Conservation (phyloP, 306 rosid species). For the Casuarina cunninghamiana region DNA sequence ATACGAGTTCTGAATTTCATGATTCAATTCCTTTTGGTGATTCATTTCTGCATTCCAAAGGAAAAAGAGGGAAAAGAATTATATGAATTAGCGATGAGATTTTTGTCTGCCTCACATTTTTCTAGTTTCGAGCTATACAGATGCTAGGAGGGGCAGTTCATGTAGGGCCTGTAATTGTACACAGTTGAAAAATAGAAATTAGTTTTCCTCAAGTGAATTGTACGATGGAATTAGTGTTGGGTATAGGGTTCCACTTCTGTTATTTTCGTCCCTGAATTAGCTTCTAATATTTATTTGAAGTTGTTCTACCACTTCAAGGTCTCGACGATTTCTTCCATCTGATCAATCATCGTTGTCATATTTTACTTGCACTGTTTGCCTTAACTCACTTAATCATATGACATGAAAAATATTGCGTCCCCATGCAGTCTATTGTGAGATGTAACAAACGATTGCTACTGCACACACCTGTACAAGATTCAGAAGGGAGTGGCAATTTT, state of each 20-base stretch:
- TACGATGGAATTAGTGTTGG: neutral
- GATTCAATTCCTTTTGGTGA: conserved; percentile 42
- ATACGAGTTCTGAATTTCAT: conserved; percentile 34
- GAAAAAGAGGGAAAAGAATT: conserved; percentile 42
- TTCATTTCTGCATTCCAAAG: conserved; percentile 43
- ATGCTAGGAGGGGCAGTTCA: conserved; percentile 26
- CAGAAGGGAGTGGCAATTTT: too few species aligned
- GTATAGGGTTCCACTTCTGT: neutral
- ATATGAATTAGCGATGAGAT: conserved; percentile 39
- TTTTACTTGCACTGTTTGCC: neutral
- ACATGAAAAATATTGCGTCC: neutral
- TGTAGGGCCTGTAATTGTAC: conserved; percentile 57
- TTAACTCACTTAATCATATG: neutral
- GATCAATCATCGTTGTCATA: neutral
- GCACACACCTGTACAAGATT: too few species aligned
- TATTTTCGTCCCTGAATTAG: neutral
- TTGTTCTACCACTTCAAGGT: neutral
- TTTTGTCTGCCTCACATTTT: conserved; percentile 30
- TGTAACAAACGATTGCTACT: too few species aligned
- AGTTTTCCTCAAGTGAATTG: conserved; percentile 2
- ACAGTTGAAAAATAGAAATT: conserved; percentile 35
- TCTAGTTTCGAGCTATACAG: conserved; percentile 21
- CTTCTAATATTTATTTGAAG: neutral
- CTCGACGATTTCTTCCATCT: neutral
- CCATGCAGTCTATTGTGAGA: too few species aligned